Evolutionary conservation across 768 basidiomycete species (phyloP), one percentile per base, ranked within the genome.

Genomic region (Mycena sanguinolenta): DNA sequence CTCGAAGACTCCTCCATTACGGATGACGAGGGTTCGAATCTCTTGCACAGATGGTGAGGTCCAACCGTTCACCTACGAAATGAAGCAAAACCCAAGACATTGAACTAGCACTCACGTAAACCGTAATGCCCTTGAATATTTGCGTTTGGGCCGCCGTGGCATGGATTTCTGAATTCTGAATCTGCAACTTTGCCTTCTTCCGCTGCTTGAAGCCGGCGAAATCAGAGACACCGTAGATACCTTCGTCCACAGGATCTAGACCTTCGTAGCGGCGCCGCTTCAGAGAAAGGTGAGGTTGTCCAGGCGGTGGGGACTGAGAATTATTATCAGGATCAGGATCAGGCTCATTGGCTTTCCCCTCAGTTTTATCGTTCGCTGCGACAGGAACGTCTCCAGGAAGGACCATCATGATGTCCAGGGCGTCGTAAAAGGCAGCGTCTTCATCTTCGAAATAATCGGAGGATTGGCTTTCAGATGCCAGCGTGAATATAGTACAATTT

Each of bases 161-260:
- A 25, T 59, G 77, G 25, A 87, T 76, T 27, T 82, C 80, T 2
- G 80, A 77, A 69, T 95, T 95, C 81, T 96, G 94, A 7, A 95
- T 90, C 74, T 93, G 94, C 57, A 99, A 79, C 79, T 99, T 99
- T 34, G 93, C 92, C 3, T 97, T 89, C 82, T 98, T 98, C 68
- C 96, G 86, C 76, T 97, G 91, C 0, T 93, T 94, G 70, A 90
- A 95, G 1, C 89, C 89, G 17, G 95, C 96, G 78, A 97, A 98
- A 42, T 84, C 88, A 34, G 92, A 89, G 4, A 93, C 88, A 0
- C 92, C 94, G 77, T 97, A 98, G 12, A 88, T 85, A 27, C 85
- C 83, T 14, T 84, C 81, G 59, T 85, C 82, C 17, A 79, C 78
- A n/a, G 65, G 23, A 13, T 73, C 63, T 28, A 63, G 52, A 34